Evolutionary conservation across 768 basidiomycete genomes (phyloP), one percentile per base, ranked within the genome.

Genomic region (Cystobasidium onofrii): DNA sequence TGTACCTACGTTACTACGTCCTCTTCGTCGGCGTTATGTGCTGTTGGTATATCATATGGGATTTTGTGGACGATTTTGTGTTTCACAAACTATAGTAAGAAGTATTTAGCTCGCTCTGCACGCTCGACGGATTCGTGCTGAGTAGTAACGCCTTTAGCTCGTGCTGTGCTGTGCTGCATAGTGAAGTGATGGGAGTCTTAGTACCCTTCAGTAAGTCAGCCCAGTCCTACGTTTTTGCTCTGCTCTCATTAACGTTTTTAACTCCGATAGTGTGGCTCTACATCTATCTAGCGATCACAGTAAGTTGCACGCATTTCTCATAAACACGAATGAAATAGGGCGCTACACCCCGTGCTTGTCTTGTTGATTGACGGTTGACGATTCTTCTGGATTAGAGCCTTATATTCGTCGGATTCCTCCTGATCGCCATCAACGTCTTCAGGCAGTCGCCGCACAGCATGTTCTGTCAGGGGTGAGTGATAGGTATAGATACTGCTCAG

Each of bases 381-480:
- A 25, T 60, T 64, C 13, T 34, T 41, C 31, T 6, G 39, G 39
- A 6, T 39, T 29, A 66, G 67, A 54, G 41, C 9, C 20, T 71
- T 12, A 39, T 71, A 7, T 71, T 71, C 39, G 69, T 52, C 12
- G 36, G 36, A 57, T 41, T 46, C 54, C 20, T 71, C 25, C 7
- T 71, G 9, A 46, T 71, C 34, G 69, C 54, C 4, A 46, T 71
- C 7, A 6, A 57, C 69, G 69, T 61, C n/a, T 71, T 71, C 55
- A 15, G 69, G 54, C 69, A 71, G 31, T 71, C 69, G 13, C 69
- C 69, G n/a, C 69, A 71, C 36, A 71, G 69, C 54, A 71, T 71
- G 69, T 71, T 60, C 36, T 71, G 69, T 55, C 69, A 71, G 29
- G 69, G 69, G 69, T 71, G 31, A 61, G 69, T 29, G 54, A 12